Evolutionary conservation across 305 asterid genomes (phyloP), one percentile per base, ranked within the genome.

Genomic region (Fraxinus sp.): DNA sequence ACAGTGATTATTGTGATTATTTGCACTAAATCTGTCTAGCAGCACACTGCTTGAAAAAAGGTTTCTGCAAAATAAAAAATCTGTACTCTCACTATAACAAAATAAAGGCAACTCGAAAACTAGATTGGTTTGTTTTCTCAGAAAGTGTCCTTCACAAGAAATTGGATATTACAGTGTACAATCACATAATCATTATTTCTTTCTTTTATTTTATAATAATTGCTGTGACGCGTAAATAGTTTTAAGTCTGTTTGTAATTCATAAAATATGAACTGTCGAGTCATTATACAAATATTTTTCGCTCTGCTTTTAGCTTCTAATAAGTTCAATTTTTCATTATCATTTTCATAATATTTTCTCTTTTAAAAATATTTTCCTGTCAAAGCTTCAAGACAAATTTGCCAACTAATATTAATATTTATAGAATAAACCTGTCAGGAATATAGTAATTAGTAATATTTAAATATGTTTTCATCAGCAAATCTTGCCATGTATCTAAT

Each of bases 381-480:
- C 75, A 68, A 68, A 32, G 26, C 46, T 71, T 16, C 77, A 33
- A 16, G 13, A 14, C 14, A 33, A 36, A 71, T 71, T 71, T 13
- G 41, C 16, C 77, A 66, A 10, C 32, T 26, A 66, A 66, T 66
- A 22, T 26, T 36, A 71, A 32, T 11, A 32, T 32, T 32, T 71
- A 71, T 32, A 16, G 46, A 71, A 32, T 32, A 6, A 30, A 71
- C 22, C 3, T 32, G 77, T 71, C 43, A 5, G 11, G 41, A 32
- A 1, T 28, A 68, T 28, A 26, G 36, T 28, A 68, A 68, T 13
- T 30, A 68, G 36, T 26, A 30, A 33, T 71, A 71, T 71, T 71
- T 32, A 71, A 71, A 32, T 71, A 71, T 16, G 77, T 71, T 71
- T 71, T 71, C 77, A 71, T 71, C 77, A 33, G 26, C 46, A 16